Base-by-base conservation (phyloP, 2,329 filamentous ascomycete species). In the Aspergillus jensenii region DNA sequence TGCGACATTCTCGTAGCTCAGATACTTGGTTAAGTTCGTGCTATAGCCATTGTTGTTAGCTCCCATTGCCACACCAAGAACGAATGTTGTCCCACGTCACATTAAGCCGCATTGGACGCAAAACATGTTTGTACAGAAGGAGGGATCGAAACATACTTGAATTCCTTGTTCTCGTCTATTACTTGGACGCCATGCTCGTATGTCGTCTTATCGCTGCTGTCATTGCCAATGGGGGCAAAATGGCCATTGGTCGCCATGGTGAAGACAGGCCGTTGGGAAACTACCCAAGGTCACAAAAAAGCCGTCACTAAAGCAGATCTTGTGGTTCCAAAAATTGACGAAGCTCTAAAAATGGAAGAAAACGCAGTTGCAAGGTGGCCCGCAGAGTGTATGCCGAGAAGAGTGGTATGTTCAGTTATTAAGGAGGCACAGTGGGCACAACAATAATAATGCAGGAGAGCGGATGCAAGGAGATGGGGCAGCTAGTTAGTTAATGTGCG, bases 141-240 rank as follows among this genome's bases (percentile, higher is more conserved):
- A 33, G 53, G 35, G 51, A 37, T 15, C 27, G 49, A 40, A 52
- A 51, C 89, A 64, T 84, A 96, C 92, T 96, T 98, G 86, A 97
- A 99, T 68, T 91, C 84, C 81, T 98, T 98, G 72, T 96, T 88
- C 79, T 93, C 93, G 74, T 97, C 91, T 72, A 99, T 91, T 68
- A 99, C 92, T 79, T 99, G 95, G 71, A 98, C 90, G 72, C 95
- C 95, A 84, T 96, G 90, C 71, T 92, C 90, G 76, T 93, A 98
- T 39, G 70, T 70, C 33, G 68, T 68, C 59, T 69, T 69, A 52
- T 76, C 69, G 50, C 68, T 71, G 57, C 71, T 67, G 49, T 71
- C 69, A 61, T 73, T 73, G 55, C 74, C 76, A 55, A 74, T 67
- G 47, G 75, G 70, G 56, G 78, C 76, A 67, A 80, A 78, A 65